Percentiles rank a stretch among this genome's conserved stretches.
Conservation (phyloP, 2,329 filamentous ascomycete species). For the Fusarium sp. region DNA sequence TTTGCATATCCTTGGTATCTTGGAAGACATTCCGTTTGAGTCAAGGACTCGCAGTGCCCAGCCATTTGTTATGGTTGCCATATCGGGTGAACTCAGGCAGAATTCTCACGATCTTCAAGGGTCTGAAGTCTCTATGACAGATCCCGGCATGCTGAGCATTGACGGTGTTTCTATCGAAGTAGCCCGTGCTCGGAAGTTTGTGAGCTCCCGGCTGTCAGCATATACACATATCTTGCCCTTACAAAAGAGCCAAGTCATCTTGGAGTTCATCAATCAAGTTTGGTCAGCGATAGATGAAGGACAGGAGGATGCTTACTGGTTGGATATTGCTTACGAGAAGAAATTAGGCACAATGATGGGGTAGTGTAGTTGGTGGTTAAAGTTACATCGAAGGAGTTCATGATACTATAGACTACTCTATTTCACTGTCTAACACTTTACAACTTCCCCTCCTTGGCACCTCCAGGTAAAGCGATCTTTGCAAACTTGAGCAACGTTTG, state of each 20-base stretch:
- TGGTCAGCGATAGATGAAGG: slow-evolving; percentile 2
- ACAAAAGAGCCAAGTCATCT: not conserved
- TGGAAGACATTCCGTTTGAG: slow-evolving; percentile 3
- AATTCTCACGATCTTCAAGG: too few relatives aligned
- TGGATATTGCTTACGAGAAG: slow-evolving; percentile 11
- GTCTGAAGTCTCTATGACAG: not conserved
- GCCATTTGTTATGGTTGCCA: slow-evolving; percentile 9
- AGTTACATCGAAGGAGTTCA: fast-evolving
- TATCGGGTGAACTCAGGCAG: not conserved
- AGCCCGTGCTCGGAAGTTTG: not conserved
- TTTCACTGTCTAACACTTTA: fast-evolving
- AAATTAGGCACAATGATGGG: slow-evolving; percentile 10
- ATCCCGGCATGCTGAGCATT: not conserved
- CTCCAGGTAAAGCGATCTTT: not conserved
- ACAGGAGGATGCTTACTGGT: slow-evolving; percentile 2
- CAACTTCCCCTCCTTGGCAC: not conserved
- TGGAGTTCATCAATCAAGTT: slow-evolving; percentile 6
- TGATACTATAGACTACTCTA: not conserved
- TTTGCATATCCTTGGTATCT: not conserved
- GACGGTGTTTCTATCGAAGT: not conserved
- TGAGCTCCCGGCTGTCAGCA: not conserved
- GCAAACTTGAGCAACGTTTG: not conserved
- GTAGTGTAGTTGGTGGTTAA: not conserved
- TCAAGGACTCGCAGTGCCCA: slow-evolving; percentile 14
- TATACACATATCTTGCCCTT: slow-evolving; percentile 9